Evolutionary conservation across 495 filamentous ascomycete species (phyloP).

Genomic region (Xylaria sp.): DNA sequence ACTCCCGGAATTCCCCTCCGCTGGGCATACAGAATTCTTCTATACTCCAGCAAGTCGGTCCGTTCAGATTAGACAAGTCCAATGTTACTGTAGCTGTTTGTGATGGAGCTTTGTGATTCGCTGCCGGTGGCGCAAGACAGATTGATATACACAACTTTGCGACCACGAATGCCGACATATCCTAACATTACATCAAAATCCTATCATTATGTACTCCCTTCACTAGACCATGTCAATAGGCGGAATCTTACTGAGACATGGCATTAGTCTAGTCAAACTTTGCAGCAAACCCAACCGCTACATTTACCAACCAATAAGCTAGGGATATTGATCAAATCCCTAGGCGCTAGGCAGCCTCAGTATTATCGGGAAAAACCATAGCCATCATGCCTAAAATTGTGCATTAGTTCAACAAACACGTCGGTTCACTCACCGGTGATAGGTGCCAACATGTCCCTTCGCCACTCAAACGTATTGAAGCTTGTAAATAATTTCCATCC

Average conservation of each 20-base stretch:
- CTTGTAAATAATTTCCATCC: background rate
- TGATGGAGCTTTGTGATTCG: constrained; percentile 1
- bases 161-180: background rate
- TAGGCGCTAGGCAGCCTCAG: background rate
- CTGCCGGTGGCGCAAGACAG: background rate
- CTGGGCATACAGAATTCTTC: background rate
- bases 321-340: background rate
- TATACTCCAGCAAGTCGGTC: background rate
- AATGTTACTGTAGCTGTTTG: background rate
- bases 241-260: constrained; percentile 11
- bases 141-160: background rate
- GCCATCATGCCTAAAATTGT: background rate
- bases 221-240: constrained; percentile 1
- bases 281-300: background rate
- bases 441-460: background rate
- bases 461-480: background rate
- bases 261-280: constrained; percentile 5
- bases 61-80: constrained; percentile 2
- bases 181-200: constrained; percentile 22
- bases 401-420: background rate
- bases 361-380: background rate
- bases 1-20: background rate
- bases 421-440: background rate
- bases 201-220: constrained; percentile 13
- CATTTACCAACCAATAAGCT: background rate